A percentile compares a stretch with the other conserved stretches of the same genome.
Conservation (phyloP, 331 rosid species). For the Rosa hybrid region DNA sequence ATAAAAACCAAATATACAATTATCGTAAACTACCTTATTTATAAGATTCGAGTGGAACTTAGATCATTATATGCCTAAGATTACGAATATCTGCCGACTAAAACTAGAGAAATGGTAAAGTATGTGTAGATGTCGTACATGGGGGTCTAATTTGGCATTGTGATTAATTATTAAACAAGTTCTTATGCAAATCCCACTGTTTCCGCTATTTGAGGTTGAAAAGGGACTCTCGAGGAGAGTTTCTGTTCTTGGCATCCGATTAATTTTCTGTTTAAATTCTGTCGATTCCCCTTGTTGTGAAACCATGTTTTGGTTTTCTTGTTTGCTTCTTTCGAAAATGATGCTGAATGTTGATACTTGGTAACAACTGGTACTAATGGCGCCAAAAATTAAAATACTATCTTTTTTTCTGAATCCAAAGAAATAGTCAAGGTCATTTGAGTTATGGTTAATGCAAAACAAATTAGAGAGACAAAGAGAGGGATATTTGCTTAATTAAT, state of each 20-base stretch:
- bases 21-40: no score
- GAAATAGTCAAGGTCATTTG: not conserved
- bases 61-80: no score
- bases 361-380: not conserved
- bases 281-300: not conserved
- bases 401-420: not conserved
- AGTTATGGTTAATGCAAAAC: not conserved
- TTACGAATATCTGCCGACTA: no score
- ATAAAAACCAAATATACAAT: no score
- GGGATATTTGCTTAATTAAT: not conserved
- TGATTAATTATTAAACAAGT: not conserved
- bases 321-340: not conserved
- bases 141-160: no score
- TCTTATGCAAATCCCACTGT: not conserved
- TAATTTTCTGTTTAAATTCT: not conserved
- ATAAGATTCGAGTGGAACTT: no score
- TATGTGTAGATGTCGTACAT: no score
- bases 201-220: not conserved
- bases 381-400: not conserved
- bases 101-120: no score
- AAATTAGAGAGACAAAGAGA: not conserved
- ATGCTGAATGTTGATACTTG: not conserved
- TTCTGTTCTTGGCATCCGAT: not conserved
- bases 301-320: not conserved
- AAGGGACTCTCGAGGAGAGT: not conserved